Evolutionary conservation across 371 early-diverging fungal genomes (phyloP), one percentile per base, ranked within the genome.

Genomic region (Mucor lusitanicus): DNA sequence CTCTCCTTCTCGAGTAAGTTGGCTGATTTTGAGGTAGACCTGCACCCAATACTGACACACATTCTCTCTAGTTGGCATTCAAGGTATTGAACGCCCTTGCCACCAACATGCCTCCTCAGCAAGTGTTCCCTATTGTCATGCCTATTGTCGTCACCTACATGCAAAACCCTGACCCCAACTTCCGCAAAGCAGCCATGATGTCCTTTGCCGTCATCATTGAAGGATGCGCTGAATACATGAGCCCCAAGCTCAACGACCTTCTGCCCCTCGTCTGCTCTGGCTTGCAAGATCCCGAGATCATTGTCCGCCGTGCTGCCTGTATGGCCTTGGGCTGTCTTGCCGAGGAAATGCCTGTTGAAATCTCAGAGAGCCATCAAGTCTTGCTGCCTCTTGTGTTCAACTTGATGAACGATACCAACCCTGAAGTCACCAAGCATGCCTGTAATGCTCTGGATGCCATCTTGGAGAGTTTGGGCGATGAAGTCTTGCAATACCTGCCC

Each of bases 131-230:
- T 7, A 76, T 86, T 3, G 87, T 93, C 32, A 84, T 90, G 72
- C 79, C 89, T 13, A 80, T 87, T 61, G 90, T 95, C 42, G 68
- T 91, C 23, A 76, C 76, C 59, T 95, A 93, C 68, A 88, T 94
- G 88, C 90, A 90, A 64, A 92, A 84, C 61, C 77, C 85, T 6
- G 85, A 92, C 54, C 90, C 93, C 39, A 77, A 81, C 56, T 86
- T 76, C 69, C 89, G 96, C 61, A 94, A 94, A 75, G 95, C 95
- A 46, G 92, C 91, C 60, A 92, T 97, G 93, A 88, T 95, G 82
- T 87, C 91, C 6, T 84, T 97, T 70, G 94, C 93, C 61, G 92
- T 92, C n/a, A 74, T 86, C 35, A 86, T 92, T 35, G 96, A 96
- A 69, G 94, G 95, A 0, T 91, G 94, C 54, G 91, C 94, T 6